Percentiles rank a stretch among this genome's conserved stretches.
Conservation (phyloP, 108 stramenopile species). For the Pseudonitzschia pungens region DNA sequence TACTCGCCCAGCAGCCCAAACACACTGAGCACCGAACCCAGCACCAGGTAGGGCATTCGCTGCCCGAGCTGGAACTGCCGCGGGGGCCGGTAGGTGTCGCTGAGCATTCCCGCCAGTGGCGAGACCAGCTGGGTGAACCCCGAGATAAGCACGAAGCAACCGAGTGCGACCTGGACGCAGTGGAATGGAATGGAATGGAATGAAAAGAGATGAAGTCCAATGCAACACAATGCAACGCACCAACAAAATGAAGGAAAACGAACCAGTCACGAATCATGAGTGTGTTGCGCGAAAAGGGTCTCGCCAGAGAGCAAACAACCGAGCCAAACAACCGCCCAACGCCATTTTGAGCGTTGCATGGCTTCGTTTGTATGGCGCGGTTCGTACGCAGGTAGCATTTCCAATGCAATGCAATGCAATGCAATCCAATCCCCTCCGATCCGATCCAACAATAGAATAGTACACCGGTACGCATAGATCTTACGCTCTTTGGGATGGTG, state of each 20-base stretch:
- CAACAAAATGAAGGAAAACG: background rate
- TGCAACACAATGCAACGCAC: too few relatives aligned
- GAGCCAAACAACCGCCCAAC: too few relatives aligned
- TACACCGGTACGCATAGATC: background rate
- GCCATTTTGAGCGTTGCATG: too few relatives aligned
- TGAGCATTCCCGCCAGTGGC: slow-evolving; percentile 55
- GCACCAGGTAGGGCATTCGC: slow-evolving; percentile 55
- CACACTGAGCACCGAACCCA: slow-evolving; percentile 40
- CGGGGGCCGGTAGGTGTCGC: slow-evolving; percentile 52
- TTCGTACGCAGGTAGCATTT: too few relatives aligned
- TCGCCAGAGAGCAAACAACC: too few relatives aligned
- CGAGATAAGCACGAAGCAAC: slow-evolving; percentile 57
- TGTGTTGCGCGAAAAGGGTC: too few relatives aligned
- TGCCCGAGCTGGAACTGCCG: slow-evolving; percentile 44
- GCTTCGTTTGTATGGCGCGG: too few relatives aligned
- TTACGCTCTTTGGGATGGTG: slow-evolving; percentile 35
- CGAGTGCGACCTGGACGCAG: slow-evolving; percentile 50
- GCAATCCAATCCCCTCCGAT: background rate
- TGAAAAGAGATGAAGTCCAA: too few relatives aligned
- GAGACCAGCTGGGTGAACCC: slow-evolving; percentile 62
- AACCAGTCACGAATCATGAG: background rate
- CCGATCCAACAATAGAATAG: background rate
- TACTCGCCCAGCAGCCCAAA: slow-evolving; percentile 55
- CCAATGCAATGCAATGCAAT: background rate
- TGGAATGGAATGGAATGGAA: too few relatives aligned